Evolutionary conservation across 208 protist species (phyloP), one percentile per base, ranked within the genome.

Genomic region (Crithidia brevicula): DNA sequence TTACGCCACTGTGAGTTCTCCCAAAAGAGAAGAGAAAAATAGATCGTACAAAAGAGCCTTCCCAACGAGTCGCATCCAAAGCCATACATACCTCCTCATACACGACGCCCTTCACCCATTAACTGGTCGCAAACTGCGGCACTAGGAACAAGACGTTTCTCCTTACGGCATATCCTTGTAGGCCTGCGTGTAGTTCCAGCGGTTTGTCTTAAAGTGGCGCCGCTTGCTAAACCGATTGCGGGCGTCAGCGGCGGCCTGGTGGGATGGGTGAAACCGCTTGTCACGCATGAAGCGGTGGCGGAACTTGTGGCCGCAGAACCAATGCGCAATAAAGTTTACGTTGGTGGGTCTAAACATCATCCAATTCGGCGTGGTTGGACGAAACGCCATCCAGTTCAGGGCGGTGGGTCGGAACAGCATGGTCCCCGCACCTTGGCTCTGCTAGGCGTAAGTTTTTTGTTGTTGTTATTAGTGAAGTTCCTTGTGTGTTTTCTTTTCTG

Each of bases 181-280:
- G 11, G 91, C 91, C 80, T 94, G 91, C 33, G 84, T 86, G 72
- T 96, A 96, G 72, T 96, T 96, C 89, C 91, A 96, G 10, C 91
- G 71, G 64, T 96, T 96, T 13, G 91, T 96, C 69, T 96, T 96
- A 59, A 94, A 96, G 72, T 93, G 87, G 18, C 72, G 71, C 56
- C 84, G 77, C 56, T 85, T 89, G 66, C 86, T 93, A 57, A 94
- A 96, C 16, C 88, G 86, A 56, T 96, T 96, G 59, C 91, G 77
- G 5, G 83, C 80, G 49, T 91, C 81, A 46, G 82, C 70, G 22
- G 86, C 78, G 3, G 85, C 88, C 59, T 93, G 83, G 28, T 86
- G 72, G 13, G 86, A 93, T 5, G 91, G 91, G 40, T 96, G 85
- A 58, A 93, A 96, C 22, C 91, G 84, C 72, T 96, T 96, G 63